These are phyloP conservation scores for Pyrenopolyporus hunteri DNA, from an alignment of 495 filamentous ascomycete genomes.

Conservation along the genomic window DNA sequence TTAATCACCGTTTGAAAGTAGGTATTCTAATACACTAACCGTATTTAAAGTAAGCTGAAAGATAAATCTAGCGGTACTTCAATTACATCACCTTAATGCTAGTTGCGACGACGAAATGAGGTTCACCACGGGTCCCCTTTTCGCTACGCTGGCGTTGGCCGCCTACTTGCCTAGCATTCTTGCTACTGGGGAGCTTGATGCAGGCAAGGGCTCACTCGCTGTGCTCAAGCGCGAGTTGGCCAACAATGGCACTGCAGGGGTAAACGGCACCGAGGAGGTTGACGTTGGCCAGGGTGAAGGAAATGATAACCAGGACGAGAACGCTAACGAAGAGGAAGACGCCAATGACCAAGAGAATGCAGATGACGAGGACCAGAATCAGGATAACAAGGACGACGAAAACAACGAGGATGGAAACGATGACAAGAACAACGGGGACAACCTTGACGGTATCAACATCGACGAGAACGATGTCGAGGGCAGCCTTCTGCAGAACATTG, in stretches of 20 bases:
- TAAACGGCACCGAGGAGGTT: conserved; percentile 26
- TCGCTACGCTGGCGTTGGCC: conserved; percentile 37
- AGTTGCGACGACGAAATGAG: conserved; percentile 27
- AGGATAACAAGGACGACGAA: conserved; percentile 5
- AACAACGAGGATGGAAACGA: conserved; percentile 3
- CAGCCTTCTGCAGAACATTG: conserved; percentile 40
- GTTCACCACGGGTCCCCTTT: conserved; percentile 29
- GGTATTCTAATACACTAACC: neutral
- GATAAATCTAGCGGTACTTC: conserved; percentile 15
- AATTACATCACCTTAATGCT: conserved; percentile 10
- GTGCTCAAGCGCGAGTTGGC: conserved; percentile 16
- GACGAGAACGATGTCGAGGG: conserved; percentile 31
- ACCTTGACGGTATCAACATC: conserved; percentile 20
- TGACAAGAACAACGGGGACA: conserved; percentile 4
- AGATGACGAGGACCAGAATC: conserved; percentile 8
- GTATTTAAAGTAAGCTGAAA: neutral
- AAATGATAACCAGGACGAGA: conserved; percentile 6
- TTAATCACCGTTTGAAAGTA: conserved; percentile 41
- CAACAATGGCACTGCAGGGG: conserved; percentile 30
- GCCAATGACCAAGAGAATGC: conserved; percentile 16
- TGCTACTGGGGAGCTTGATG: conserved; percentile 7
- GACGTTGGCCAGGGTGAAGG: conserved; percentile 16
- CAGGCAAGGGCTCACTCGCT: conserved; percentile 15
- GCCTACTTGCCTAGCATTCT: conserved; percentile 35
- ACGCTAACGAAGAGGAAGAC: conserved; percentile 16